These are phyloP conservation scores for Fraxinus anomala DNA, from an alignment of 257 asterid species.

Conservation along the genomic window DNA sequence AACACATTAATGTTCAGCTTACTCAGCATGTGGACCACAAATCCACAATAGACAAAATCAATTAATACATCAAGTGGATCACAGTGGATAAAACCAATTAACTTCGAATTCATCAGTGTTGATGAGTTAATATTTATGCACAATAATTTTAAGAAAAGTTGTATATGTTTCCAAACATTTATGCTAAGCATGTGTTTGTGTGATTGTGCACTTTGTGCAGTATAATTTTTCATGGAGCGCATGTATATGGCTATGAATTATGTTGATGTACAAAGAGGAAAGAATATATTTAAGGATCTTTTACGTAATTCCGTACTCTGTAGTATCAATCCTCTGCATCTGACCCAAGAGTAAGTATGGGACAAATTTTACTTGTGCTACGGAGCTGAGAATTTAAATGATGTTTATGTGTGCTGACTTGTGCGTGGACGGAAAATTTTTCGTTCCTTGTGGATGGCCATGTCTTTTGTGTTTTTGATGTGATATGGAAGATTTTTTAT, in stretches of 20 bases:
- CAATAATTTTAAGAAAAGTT: not conserved
- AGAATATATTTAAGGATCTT: not conserved
- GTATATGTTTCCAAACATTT: not conserved
- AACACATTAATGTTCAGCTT: not conserved
- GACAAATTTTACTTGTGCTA: not conserved
- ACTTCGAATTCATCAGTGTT: not conserved
- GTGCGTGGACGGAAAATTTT: not conserved
- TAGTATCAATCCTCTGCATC: not conserved
- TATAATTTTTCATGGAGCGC: not conserved
- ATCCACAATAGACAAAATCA: not conserved
- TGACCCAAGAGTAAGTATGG: not conserved
- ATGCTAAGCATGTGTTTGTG: not conserved
- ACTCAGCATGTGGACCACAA: not conserved
- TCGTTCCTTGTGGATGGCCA: not conserved
- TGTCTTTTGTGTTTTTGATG: not conserved
- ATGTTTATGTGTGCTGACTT: not conserved
- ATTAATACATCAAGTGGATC: not conserved
- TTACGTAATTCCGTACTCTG: not conserved
- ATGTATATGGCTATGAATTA: not conserved
- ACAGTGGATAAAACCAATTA: not conserved
- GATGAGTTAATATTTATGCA: not conserved
- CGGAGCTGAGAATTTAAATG: not conserved
- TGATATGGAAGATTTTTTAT: not conserved
- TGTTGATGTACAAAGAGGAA: not conserved
- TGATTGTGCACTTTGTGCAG: not conserved